Evolutionary conservation across 2,329 filamentous ascomycete genomes (phyloP), one percentile per base, ranked within the genome.

Genomic region (Sporothrix brunneoviolacea): DNA sequence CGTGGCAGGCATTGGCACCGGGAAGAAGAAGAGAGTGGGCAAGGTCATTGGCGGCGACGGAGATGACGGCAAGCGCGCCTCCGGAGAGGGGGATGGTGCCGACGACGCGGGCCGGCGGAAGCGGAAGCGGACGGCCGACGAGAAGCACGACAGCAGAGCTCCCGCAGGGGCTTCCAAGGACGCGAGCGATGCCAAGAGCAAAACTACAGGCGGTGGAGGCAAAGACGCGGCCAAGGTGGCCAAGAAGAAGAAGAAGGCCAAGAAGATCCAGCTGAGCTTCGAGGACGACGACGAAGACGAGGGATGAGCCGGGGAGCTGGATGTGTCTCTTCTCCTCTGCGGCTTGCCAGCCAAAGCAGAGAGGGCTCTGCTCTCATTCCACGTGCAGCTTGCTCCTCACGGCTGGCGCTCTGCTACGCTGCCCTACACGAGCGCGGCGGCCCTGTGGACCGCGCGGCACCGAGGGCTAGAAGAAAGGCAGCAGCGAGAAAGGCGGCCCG

Each of bases 221-320:
- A 53, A 48, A 8, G 33, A 51, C 4, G 46, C 52, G 24, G 43
- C 39, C 36, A 36, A 21, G 28, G 45, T 53, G 19, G 64, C 74
- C 63, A 80, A 82, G 63, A 77, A 75, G 63, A 80, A 82, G 62
- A 76, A 76, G 64, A 67, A 70, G 4, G 80, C 80, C 65, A 84
- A 83, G n/a, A n/a, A n/a, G 68, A 78, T 85, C 53, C 84, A 84
- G 68, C 68, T 85, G 40, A 85, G 82, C 64, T 85, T 85, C 61
- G 78, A 78, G 22, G 76, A 83, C 51, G 80, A 83, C 16, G 77
- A 80, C 30, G 71, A 66, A 66, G 66, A n/a, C n/a, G n/a, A 28
- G 24, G 24, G 24, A 5, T 28, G 24, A 28, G 24, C 5, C 10
- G 6, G 6, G 6, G 24, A 10, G 24, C 24, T 6, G 24, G 10